These are phyloP conservation scores for Cupressus sempervirens DNA, from an alignment of 75 land plant genomes.

Conservation along the genomic window DNA sequence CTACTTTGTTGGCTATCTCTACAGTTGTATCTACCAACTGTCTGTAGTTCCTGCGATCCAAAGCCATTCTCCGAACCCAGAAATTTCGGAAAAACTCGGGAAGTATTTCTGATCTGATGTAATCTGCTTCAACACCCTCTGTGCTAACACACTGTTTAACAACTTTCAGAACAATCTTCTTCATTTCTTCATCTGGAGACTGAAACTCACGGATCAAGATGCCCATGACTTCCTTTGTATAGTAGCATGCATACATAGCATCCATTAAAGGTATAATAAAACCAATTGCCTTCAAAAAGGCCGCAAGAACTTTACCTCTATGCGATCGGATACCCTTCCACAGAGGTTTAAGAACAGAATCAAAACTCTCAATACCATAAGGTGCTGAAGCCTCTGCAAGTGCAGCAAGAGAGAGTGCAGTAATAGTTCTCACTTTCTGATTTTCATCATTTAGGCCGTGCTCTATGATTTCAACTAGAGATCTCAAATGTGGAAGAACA, in stretches of 20 bases:
- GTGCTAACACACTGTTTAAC: slow-evolving; percentile 99
- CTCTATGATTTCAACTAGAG: slow-evolving; percentile 93
- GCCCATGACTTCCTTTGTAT: slow-evolving; percentile 96
- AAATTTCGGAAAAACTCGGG: slow-evolving; percentile 91
- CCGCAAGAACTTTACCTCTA: slow-evolving; percentile 96
- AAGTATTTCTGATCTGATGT: slow-evolving; percentile 77
- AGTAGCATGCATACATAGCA: slow-evolving; percentile 93
- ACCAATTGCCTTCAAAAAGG: slow-evolving; percentile 94
- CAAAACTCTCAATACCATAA: slow-evolving; percentile 98
- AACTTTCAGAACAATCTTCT: slow-evolving; percentile 95
- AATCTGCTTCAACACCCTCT: slow-evolving; percentile 97
- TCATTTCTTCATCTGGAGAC: slow-evolving; percentile 99
- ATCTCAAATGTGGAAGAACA: slow-evolving; percentile 89
- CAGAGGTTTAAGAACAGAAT: slow-evolving; percentile 95
- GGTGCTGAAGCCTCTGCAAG: slow-evolving; percentile 98
- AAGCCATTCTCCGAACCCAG: slow-evolving; percentile 98
- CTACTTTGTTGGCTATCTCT: slow-evolving; percentile 98
- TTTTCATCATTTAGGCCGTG: slow-evolving; percentile 97
- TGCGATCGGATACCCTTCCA: slow-evolving; percentile 98
- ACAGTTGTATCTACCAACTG: slow-evolving; percentile 98
- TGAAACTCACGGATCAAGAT: slow-evolving; percentile 93
- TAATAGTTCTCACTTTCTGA: slow-evolving; percentile 95
- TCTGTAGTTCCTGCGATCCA: slow-evolving; percentile 92
- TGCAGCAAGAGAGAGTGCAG: slow-evolving; percentile 93
- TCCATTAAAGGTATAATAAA: slow-evolving; percentile 98